Conservation (phyloP, 2,329 filamentous ascomycete species). For the Ophiobolus disseminans region DNA sequence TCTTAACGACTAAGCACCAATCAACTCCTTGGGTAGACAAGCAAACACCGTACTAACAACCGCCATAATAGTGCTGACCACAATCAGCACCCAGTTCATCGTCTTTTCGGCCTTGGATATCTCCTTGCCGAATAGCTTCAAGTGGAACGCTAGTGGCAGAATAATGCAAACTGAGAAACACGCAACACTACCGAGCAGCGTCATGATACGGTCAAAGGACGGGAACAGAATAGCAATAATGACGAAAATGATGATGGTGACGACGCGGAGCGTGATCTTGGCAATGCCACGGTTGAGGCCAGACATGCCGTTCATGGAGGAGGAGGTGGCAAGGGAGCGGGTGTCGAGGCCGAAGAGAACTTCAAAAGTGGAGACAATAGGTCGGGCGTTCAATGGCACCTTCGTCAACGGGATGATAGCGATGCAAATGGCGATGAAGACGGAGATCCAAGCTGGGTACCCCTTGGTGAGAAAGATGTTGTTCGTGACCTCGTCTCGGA, state of each 20-base stretch:
- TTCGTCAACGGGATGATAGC: constrained; percentile 95
- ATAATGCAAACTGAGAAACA: constrained; percentile 96
- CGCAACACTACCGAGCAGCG: constrained; percentile 84
- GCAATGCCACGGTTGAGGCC: constrained; percentile 64
- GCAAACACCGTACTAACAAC: constrained; percentile 84
- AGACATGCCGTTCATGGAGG: constrained; percentile 60
- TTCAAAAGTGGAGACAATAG: constrained; percentile 85
- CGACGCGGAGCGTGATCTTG: constrained; percentile 68
- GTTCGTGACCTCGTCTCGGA: constrained; percentile 86
- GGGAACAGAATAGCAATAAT: constrained; percentile 76
- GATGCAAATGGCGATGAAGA: constrained; percentile 84
- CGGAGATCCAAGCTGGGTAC: constrained; percentile 76
- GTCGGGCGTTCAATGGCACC: constrained; percentile 87
- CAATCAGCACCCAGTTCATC: constrained; percentile 72
- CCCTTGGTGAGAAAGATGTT: constrained; percentile 80
- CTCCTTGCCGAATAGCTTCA: constrained; percentile 84
- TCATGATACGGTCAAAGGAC: constrained; percentile 88
- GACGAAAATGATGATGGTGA: constrained; percentile 75
- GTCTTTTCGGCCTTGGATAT: constrained; percentile 69
- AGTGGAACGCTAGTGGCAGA: constrained; percentile 84
- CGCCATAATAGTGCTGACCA: constrained; percentile 73
- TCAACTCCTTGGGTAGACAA: constrained; percentile 75
- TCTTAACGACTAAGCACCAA: constrained; percentile 15
- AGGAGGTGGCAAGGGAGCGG: constrained; percentile 59
- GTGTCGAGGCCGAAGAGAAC: constrained; percentile 76